Evolutionary conservation across 805 yeast genomes (phyloP).

Genomic region (Monosporozyma servazzii): DNA sequence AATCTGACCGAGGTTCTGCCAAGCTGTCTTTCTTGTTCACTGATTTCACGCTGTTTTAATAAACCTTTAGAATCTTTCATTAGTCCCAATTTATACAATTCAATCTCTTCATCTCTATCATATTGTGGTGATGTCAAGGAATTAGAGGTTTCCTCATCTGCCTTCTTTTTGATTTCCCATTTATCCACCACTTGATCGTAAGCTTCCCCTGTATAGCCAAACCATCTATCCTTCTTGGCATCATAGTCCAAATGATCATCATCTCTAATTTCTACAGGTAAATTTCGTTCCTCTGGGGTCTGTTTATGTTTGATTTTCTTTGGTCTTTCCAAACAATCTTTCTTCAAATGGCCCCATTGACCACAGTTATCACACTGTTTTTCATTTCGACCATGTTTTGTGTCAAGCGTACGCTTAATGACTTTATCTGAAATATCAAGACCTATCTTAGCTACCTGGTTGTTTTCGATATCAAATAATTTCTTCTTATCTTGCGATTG

Average conservation of each 20-base stretch:
- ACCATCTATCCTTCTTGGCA: conserved; percentile 72
- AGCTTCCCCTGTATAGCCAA: conserved; percentile 59
- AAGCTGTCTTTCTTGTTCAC: conserved; percentile 9
- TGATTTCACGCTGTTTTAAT: conserved; percentile 2
- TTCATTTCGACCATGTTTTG: not conserved
- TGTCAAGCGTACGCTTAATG: conserved; percentile 1
- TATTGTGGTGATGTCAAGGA: conserved; percentile 3
- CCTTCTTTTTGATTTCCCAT: conserved; percentile 31
- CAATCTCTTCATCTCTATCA: conserved; percentile 39
- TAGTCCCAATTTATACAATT: conserved; percentile 34
- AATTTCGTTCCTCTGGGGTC: conserved; percentile 12
- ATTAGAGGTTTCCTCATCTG: conserved; percentile 6
- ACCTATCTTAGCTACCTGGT: conserved; percentile 46
- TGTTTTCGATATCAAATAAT: conserved; percentile 33
- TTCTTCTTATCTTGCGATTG: conserved; percentile 27
- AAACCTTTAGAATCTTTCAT: conserved; percentile 16
- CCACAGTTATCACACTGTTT: conserved; percentile 51
- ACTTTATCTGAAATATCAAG: conserved; percentile 44
- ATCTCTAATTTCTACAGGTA: conserved; percentile 14
- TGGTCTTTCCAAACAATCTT: conserved; percentile 54
- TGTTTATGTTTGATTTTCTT: conserved; percentile 24
- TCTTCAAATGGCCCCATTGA: conserved; percentile 37
- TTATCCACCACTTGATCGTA: conserved; percentile 43
- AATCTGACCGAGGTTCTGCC: conserved; percentile 40
- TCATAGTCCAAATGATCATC: conserved; percentile 41